Base-by-base conservation (phyloP, 768 basidiomycete genomes). In the Mrakia hoshinonis region DNA sequence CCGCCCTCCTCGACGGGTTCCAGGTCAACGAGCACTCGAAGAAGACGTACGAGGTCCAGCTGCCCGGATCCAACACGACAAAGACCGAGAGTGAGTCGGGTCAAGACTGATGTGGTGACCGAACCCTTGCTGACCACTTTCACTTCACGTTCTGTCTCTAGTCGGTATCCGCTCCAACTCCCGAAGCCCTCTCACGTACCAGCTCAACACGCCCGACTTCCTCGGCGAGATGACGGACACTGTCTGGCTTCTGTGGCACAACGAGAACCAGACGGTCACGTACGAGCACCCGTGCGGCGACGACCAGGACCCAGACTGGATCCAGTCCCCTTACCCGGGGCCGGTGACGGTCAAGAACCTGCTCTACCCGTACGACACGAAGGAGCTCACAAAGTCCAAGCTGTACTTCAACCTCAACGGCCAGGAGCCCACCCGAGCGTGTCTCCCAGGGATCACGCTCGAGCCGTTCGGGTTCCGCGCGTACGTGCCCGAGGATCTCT, bases 121-220 rank as follows among this genome's bases (percentile, higher is more conserved):
- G 6, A 60, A 36, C 13, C 29, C n/a, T 15, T 31, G 18, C 36
- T 39, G 36, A 38, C n/a, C 13, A 22, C 31, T 61, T 20, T 61
- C 58, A 3, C 20, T 39, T 22, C 36, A 9, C n/a, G 3, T 61
- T 22, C 36, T 5, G 36, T 49, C 26, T 51, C 15, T 34, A 68
- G 67, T 93, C 83, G 93, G 93, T 66, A 82, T 94, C 15, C 94
- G 89, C 87, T 89, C 91, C 2, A 85, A 87, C 20, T 87, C 88
- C 7, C 86, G 92, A 39, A 81, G 86, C 3, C 87, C 83, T 24
- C 83, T 92, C 43, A 1, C 79, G 3, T 80, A 78, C 26, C 80
- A 83, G n/a, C 91, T 93, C 78, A 85, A 77, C 43, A 52, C 31
- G 36, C 18, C 13, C 0, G 36, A 61, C 22, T 61, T 61, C 58